Base-by-base conservation (phyloP, 805 yeast species). In the Candida mattraensis region DNA sequence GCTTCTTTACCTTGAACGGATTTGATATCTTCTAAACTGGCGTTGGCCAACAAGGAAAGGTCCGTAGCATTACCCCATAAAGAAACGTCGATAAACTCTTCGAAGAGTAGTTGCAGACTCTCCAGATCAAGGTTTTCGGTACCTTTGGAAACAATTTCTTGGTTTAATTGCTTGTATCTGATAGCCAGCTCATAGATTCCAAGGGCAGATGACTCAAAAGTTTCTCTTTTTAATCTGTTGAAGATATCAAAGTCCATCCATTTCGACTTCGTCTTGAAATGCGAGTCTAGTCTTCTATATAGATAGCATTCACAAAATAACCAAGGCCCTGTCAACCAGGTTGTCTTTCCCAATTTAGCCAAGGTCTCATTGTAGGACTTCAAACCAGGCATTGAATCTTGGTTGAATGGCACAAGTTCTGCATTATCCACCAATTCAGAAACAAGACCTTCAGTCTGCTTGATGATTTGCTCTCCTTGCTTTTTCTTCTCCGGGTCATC, bases 31-130 rank as follows among this genome's bases (percentile, higher is more conserved):
- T 89, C 96, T 18, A 87, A 58, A 6, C 88, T 78, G n/a, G 91
- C 87, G 40, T 86, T 88, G 4, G 94, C 89, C 44, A 93, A 69
- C 35, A 94, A 66, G 0, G 97, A 87, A 54, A 93, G 72, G 61
- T 93, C 99, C 4, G 97, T 87, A 13, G 98, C 97, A 61, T 93
- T 93, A 18, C 99, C 99, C 99, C 99, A 93, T 35, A 93, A 64
- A 0, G 96, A 86, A 37, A 91, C 76, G 56, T 88, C 95, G 27
- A 85, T 63, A 44, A 89, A 84, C 58, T 93, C 99, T 43, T 70
- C 75, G 67, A 88, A 89, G 28, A 87, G 64, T 9, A 82, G 50
- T 42, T 69, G 59, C 44, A 80, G 59, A 0, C 72, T 58, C 4
- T 74, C 78, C 1, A 42, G 42, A 39, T 69, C 74, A 3, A 47